Percentiles rank a stretch among this genome's conserved stretches.
Evolutionary conservation across 2,329 filamentous ascomycete genomes (phyloP).

Genomic region (Rhynchosporium agropyri): DNA sequence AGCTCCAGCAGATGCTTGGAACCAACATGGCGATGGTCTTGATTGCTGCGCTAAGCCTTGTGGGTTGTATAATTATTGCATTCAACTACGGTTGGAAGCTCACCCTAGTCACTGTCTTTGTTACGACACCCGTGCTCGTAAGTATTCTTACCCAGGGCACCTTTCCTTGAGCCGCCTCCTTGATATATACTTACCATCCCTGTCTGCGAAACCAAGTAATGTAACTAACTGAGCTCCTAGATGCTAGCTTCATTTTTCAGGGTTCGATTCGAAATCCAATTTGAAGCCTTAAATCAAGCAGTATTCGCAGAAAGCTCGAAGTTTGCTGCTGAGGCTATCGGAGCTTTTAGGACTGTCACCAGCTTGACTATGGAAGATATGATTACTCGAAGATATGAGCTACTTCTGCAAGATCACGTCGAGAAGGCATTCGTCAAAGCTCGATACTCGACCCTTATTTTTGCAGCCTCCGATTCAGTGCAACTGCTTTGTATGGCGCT

Average conservation of each 20-base stretch:
- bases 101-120: slow-evolving; percentile 65
- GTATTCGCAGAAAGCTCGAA: slow-evolving; percentile 64
- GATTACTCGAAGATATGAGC: slow-evolving; percentile 54
- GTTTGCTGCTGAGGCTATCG: slow-evolving; percentile 64
- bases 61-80: slow-evolving; percentile 66
- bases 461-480: slow-evolving; percentile 57
- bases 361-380: slow-evolving; percentile 60
- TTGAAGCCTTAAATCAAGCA: slow-evolving; percentile 58
- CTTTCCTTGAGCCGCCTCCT: too few relatives aligned
- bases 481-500: slow-evolving; percentile 61
- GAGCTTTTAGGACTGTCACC: slow-evolving; percentile 44
- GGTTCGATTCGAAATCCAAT: slow-evolving; percentile 56
- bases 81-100: slow-evolving; percentile 80
- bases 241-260: slow-evolving; percentile 42
- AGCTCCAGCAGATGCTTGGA: slow-evolving; percentile 53
- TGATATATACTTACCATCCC: too few relatives aligned
- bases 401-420: slow-evolving; percentile 52
- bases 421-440: slow-evolving; percentile 51
- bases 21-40: slow-evolving; percentile 56
- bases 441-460: slow-evolving; percentile 52
- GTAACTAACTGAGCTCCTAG: not conserved
- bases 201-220: too few relatives aligned
- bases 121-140: slow-evolving; percentile 53
- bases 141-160: not conserved
- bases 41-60: slow-evolving; percentile 65